Evolutionary conservation across 805 yeast species (phyloP).

Genomic region (Cyberlindnera saturnus): DNA sequence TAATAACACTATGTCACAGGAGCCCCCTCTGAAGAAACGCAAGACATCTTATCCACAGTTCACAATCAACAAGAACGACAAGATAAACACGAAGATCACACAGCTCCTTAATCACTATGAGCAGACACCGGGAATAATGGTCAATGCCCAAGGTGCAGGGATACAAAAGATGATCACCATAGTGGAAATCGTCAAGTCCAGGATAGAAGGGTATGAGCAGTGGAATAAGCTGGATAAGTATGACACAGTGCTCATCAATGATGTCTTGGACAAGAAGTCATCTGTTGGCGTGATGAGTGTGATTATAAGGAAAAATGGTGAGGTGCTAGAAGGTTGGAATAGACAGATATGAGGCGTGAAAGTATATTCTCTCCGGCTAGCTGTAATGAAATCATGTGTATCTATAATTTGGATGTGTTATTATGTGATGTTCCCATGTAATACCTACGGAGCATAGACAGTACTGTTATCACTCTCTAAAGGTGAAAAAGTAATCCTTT

Average conservation of each 20-base stretch:
- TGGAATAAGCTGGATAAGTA: slow-evolving; percentile 20
- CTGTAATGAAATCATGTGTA: not conserved
- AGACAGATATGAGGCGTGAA: slow-evolving; percentile 4
- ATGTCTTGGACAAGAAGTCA: slow-evolving; percentile 17
- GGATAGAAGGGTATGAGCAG: slow-evolving; percentile 12
- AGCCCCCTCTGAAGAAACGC: slow-evolving; percentile 13
- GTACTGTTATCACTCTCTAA: too few species aligned
- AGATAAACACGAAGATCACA: slow-evolving; percentile 14
- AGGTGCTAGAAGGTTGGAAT: slow-evolving; percentile 16
- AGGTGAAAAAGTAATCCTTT: slow-evolving; percentile 19
- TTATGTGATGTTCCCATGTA: too few species aligned
- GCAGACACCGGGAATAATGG: not conserved
- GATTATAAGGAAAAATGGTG: slow-evolving; percentile 8
- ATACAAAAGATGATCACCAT: slow-evolving; percentile 20
- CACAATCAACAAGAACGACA: slow-evolving; percentile 8
- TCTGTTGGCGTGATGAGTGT: slow-evolving; percentile 18
- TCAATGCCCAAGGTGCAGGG: slow-evolving; percentile 12
- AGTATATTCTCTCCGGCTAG: not conserved
- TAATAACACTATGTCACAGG: slow-evolving; percentile 3
- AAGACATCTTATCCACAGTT: not conserved
- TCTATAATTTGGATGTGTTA: too few species aligned
- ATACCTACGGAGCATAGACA: too few species aligned
- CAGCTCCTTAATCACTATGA: slow-evolving; percentile 4
- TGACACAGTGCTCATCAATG: slow-evolving; percentile 10
- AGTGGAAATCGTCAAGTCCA: slow-evolving; percentile 19